These are phyloP conservation scores for Neofusicoccum sp. DNA, from an alignment of 2,329 filamentous ascomycete genomes.

Conservation along the genomic window DNA sequence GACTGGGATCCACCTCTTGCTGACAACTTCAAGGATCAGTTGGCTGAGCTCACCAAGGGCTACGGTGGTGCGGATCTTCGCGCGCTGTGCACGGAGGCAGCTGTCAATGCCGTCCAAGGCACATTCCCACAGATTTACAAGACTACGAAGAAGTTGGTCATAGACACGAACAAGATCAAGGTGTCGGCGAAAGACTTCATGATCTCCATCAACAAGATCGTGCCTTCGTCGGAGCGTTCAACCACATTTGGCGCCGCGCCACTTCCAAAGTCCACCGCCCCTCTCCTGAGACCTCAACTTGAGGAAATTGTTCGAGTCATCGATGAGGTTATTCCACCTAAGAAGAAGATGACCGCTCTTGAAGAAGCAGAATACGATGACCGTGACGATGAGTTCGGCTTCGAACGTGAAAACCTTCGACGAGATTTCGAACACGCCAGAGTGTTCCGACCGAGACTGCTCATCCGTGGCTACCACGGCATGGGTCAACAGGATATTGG, in stretches of 20 bases:
- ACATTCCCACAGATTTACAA: constrained; percentile 96
- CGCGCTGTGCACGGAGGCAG: constrained; percentile 92
- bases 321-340: constrained; percentile 77
- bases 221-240: constrained; percentile 91
- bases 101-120: constrained; percentile 91
- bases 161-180: constrained; percentile 81
- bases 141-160: constrained; percentile 84
- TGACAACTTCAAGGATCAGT: constrained; percentile 75
- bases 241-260: constrained; percentile 82
- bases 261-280: constrained; percentile 77
- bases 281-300: constrained; percentile 75
- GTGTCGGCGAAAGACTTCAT: constrained; percentile 95
- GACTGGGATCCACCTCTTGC: constrained; percentile 83
- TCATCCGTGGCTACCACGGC: constrained; percentile 78
- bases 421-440: constrained; percentile 78
- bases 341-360: constrained; percentile 83
- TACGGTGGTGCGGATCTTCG: constrained; percentile 95
- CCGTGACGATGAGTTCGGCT: constrained; percentile 78
- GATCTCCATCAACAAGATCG: constrained; percentile 93
- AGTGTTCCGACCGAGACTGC: constrained; percentile 83
- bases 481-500: constrained; percentile 95
- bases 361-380: constrained; percentile 95
- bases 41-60: constrained; percentile 89
- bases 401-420: constrained; percentile 77
- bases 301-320: constrained; percentile 68